Conservation (phyloP, 768 basidiomycete species). For the Clitopilus hobsonii region DNA sequence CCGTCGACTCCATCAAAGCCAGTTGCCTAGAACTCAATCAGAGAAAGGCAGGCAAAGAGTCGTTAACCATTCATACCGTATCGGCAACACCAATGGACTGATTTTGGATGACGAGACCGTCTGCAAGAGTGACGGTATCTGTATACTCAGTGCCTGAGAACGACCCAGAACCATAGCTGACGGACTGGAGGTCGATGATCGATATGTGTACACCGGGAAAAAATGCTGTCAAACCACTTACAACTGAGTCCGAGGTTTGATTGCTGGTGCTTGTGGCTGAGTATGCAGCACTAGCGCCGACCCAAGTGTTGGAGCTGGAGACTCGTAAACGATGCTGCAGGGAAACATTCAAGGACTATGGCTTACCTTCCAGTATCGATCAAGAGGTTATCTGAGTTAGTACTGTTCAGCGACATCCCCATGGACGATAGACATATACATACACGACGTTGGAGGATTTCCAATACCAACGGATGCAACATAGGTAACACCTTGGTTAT, state of each 20-base stretch:
- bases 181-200: constrained; percentile 29
- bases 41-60: background rate
- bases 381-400: constrained; percentile 45
- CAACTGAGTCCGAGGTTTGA: constrained; percentile 42
- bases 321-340: constrained; percentile 10
- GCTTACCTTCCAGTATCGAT: constrained; percentile 56
- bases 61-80: constrained; percentile 14
- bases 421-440: no score
- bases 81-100: constrained; percentile 68
- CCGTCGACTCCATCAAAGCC: constrained; percentile 56
- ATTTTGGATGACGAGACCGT: constrained; percentile 39
- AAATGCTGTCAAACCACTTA: constrained; percentile 22
- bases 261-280: constrained; percentile 43
- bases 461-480: constrained; percentile 48
- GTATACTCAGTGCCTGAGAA: constrained; percentile 47
- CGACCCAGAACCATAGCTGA: constrained; percentile 56
- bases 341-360: background rate
- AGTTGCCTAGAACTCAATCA: constrained; percentile 14
- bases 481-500: constrained; percentile 37
- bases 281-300: constrained; percentile 48
- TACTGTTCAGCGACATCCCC: no score
- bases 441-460: constrained; percentile 48
- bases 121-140: constrained; percentile 51
- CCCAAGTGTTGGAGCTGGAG: constrained; percentile 68
- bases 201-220: background rate